Conservation (phyloP, 129 eudicot genomes). For the Arctium lappa region DNA sequence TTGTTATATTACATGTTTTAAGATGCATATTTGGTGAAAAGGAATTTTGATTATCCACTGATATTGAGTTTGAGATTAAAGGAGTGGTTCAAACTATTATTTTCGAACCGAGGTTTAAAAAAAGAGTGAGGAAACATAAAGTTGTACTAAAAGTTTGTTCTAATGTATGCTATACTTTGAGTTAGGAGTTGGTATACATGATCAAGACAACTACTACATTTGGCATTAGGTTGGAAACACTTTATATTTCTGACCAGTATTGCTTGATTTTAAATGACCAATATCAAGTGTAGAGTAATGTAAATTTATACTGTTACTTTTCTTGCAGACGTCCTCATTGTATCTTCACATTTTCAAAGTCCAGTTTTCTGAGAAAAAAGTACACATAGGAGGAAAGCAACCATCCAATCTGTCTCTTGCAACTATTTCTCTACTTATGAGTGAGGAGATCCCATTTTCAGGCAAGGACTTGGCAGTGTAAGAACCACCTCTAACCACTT, state of each 20-base stretch:
- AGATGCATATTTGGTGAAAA: background rate
- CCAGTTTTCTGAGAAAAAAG: slow-evolving; percentile 66
- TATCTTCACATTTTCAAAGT: slow-evolving; percentile 85
- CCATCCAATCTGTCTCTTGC: slow-evolving; percentile 74
- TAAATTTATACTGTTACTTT: slow-evolving; percentile 16
- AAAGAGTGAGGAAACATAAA: background rate
- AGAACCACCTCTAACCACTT: slow-evolving; percentile 28
- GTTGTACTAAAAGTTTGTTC: background rate
- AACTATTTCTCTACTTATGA: slow-evolving; percentile 66
- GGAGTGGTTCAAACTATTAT: background rate
- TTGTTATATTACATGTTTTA: background rate
- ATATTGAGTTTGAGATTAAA: background rate
- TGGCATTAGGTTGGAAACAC: background rate
- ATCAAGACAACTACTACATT: background rate
- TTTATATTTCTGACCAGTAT: background rate
- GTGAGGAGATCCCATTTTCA: slow-evolving; percentile 79
- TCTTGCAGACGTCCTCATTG: slow-evolving; percentile 89
- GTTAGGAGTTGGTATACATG: background rate
- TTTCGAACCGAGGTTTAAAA: background rate
- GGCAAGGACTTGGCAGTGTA: slow-evolving; percentile 55
- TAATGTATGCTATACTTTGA: background rate
- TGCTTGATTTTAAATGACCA: background rate
- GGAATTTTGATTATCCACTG: background rate
- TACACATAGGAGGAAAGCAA: slow-evolving; percentile 89
- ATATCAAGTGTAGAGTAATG: background rate